Percentiles rank a stretch among this genome's conserved stretches.
These are phyloP conservation scores for Tuber magnatum DNA, from an alignment of 495 filamentous ascomycete species.

Conservation along the genomic window DNA sequence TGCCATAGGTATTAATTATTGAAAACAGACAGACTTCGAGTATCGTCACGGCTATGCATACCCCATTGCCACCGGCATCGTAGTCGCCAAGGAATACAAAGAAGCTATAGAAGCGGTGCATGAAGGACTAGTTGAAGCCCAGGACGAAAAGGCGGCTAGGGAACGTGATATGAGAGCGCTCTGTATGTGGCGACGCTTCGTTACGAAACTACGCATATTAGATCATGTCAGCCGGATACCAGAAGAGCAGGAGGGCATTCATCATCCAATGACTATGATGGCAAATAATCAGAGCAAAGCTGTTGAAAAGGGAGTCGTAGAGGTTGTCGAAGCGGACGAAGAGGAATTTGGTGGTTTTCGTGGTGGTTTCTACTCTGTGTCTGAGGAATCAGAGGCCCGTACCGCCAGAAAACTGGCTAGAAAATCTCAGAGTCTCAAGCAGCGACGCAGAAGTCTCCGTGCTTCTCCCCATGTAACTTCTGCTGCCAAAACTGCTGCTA, in stretches of 20 bases:
- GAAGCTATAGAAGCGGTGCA: constrained; percentile 67
- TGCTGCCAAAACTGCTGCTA: neutral
- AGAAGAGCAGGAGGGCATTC: neutral
- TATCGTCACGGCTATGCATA: constrained; percentile 78
- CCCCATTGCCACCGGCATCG: constrained; percentile 65
- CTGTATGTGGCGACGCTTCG: constrained; percentile 66
- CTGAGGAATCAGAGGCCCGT: neutral
- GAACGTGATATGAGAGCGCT: constrained; percentile 55
- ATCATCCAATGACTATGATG: neutral
- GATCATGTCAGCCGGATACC: constrained; percentile 41
- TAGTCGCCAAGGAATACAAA: constrained; percentile 61
- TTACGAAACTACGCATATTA: constrained; percentile 67
- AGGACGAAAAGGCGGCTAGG: constrained; percentile 54
- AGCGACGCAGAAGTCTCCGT: neutral
- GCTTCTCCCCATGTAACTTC: neutral
- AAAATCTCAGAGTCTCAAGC: neutral
- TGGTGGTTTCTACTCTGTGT: neutral
- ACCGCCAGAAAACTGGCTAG: neutral
- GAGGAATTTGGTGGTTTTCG: neutral
- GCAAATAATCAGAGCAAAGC: neutral
- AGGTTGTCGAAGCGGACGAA: neutral
- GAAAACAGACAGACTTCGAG: constrained; percentile 61
- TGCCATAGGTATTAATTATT: neutral
- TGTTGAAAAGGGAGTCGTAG: neutral
- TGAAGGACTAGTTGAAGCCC: constrained; percentile 55